Evolutionary conservation across 176 grass and related monocot genomes (phyloP).

Genomic region (Juncus inflexus): DNA sequence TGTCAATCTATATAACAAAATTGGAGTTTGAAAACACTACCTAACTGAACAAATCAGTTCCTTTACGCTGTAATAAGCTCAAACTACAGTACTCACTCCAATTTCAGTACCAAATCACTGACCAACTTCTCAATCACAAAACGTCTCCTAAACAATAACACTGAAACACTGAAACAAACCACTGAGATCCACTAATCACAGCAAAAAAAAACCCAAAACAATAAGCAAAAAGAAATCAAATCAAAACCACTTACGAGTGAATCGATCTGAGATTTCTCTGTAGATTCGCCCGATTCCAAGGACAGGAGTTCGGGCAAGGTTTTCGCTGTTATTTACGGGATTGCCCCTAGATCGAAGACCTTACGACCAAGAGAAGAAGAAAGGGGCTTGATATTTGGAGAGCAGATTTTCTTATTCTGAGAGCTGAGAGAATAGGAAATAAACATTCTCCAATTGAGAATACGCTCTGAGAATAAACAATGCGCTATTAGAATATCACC

Average conservation of each 20-base stretch:
- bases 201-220: slow-evolving; percentile 3
- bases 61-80: not conserved
- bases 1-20: not conserved
- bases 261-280: not conserved
- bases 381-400: slow-evolving; percentile 9
- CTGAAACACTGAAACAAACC: not conserved
- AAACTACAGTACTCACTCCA: not conserved
- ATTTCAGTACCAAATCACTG: not conserved
- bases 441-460: too few relatives aligned
- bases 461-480: too few relatives aligned
- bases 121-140: not conserved
- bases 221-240: slow-evolving; percentile 6
- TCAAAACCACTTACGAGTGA: slow-evolving; percentile 11
- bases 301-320: slow-evolving; percentile 13
- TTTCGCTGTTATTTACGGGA: slow-evolving; percentile 20
- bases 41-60: not conserved
- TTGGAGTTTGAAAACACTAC: not conserved
- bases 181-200: not conserved
- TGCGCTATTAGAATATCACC: too few relatives aligned
- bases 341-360: slow-evolving; percentile 9
- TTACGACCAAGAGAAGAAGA: slow-evolving; percentile 2
- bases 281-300: not conserved
- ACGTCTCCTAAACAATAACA: not conserved
- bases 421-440: too few relatives aligned
- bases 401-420: too few relatives aligned